A percentile compares a stretch with the other conserved stretches of the same genome.
These are phyloP conservation scores for Penicillium daleae DNA, from an alignment of 495 filamentous ascomycete species.

Conservation along the genomic window DNA sequence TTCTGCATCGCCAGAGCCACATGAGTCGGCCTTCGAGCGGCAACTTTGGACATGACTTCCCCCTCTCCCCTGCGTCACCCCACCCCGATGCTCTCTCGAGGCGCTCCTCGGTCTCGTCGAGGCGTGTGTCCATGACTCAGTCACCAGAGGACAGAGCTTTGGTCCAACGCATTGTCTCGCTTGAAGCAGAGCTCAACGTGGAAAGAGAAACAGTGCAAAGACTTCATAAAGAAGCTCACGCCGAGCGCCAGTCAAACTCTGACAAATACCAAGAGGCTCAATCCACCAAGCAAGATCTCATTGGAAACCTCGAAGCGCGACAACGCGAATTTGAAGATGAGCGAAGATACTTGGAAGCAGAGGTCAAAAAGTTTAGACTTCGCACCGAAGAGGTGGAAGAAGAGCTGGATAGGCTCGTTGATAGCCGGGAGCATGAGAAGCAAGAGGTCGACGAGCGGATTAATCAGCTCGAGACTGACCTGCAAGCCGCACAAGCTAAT, in stretches of 20 bases:
- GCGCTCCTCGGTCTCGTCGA: constrained; percentile 66
- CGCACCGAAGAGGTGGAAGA: constrained; percentile 87
- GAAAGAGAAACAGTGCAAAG: constrained; percentile 63
- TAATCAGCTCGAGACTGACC: constrained; percentile 68
- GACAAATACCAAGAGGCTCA: constrained; percentile 78
- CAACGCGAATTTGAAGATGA: constrained; percentile 87
- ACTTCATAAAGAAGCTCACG: constrained; percentile 65
- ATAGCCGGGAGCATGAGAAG: constrained; percentile 78
- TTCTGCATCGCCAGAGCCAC: constrained; percentile 85
- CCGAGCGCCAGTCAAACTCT: constrained; percentile 66
- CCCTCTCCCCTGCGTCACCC: constrained; percentile 53
- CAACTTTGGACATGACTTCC: constrained; percentile 62
- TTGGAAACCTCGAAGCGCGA: constrained; percentile 91
- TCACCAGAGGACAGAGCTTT: constrained; percentile 65
- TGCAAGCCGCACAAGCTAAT: constrained; percentile 62
- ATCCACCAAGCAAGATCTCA: constrained; percentile 90
- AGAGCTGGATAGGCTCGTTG: constrained; percentile 82
- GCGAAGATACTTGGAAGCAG: constrained; percentile 75
- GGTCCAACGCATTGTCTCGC: constrained; percentile 69
- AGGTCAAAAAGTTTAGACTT: constrained; percentile 72
- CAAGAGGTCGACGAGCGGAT: constrained; percentile 68
- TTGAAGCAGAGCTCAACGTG: constrained; percentile 77
- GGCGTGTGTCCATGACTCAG: constrained; percentile 69
- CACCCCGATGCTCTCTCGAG: constrained; percentile 61
- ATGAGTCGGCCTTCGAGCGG: constrained; percentile 69